Evolutionary conservation across 164 flowering plant genomes (phyloP).

Genomic region (Liquidambar formosana): DNA sequence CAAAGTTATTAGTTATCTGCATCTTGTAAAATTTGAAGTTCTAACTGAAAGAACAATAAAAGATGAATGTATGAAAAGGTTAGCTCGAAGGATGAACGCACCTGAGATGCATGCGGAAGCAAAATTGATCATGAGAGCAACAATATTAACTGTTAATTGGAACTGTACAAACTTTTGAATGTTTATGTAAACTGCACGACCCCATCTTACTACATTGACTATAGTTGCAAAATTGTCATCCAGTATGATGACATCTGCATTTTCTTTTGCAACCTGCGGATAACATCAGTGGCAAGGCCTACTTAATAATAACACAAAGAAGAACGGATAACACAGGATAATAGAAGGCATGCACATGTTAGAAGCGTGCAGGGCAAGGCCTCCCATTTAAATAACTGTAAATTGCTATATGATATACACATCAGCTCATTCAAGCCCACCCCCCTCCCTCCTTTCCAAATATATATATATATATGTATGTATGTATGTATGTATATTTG

Average conservation of each 20-base stretch:
- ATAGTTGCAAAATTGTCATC: constrained; percentile 82
- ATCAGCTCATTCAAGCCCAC: too few species aligned
- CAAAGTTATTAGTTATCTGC: neutral
- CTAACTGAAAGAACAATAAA: too few species aligned
- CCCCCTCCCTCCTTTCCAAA: too few species aligned
- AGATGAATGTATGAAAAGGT: neutral
- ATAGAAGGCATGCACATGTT: too few species aligned
- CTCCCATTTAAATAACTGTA: too few species aligned
- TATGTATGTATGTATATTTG: too few species aligned
- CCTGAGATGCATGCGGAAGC: constrained; percentile 75
- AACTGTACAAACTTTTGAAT: constrained; percentile 83
- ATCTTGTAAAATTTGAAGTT: neutral
- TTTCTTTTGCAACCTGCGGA: constrained; percentile 86
- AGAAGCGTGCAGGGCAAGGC: too few species aligned
- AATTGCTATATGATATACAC: too few species aligned
- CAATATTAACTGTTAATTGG: constrained; percentile 68
- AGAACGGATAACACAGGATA: neutral
- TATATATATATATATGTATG: too few species aligned
- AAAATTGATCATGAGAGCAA: constrained; percentile 69
- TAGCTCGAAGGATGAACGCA: constrained; percentile 16
- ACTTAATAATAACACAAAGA: neutral
- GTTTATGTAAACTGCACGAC: constrained; percentile 77
- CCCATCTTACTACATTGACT: constrained; percentile 84
- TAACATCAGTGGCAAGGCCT: neutral
- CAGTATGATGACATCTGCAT: constrained; percentile 80